A percentile compares a stretch with the other conserved stretches of the same genome.
phyloP scores from a whole-genome alignment of 768 basidiomycete species.

The Ephemerocybe angulata region DNA sequence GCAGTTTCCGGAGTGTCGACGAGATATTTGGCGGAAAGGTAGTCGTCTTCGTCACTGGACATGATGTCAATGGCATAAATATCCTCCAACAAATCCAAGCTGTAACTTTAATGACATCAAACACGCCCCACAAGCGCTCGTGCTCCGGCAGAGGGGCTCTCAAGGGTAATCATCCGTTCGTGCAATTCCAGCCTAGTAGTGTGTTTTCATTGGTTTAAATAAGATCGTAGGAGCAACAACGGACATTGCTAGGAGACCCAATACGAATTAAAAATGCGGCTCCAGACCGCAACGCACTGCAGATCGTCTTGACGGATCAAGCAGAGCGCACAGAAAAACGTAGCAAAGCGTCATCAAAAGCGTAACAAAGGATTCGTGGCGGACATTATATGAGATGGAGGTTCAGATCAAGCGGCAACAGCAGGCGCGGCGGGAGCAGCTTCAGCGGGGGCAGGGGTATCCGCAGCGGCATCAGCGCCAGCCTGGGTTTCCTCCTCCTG shows the following conservation, averaged over 20 bases:
- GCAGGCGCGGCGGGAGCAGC: constrained; percentile 23
- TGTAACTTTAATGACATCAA: constrained; percentile 2
- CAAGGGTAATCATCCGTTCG: background rate
- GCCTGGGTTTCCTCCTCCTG: constrained; percentile 49
- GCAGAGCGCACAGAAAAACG: constrained; percentile 20
- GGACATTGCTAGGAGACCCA: constrained; percentile 23
- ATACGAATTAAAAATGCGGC: constrained; percentile 40
- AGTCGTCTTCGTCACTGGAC: constrained; percentile 78
- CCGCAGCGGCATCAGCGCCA: constrained; percentile 21
- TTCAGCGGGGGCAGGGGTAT: constrained; percentile 18
- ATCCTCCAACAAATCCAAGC: constrained; percentile 18
- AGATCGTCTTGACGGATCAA: constrained; percentile 19
- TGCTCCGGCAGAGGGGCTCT: too few species aligned
- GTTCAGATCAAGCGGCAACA: constrained; percentile 25
- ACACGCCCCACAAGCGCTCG: background rate
- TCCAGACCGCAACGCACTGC: constrained; percentile 26
- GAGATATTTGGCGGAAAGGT: constrained; percentile 86
- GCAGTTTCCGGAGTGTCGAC: constrained; percentile 33
- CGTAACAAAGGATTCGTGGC: constrained; percentile 20
- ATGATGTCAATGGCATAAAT: constrained; percentile 38
- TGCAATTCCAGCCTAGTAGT: background rate
- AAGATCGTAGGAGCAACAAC: constrained; percentile 16
- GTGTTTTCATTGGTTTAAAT: background rate
- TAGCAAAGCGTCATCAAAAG: constrained; percentile 17
- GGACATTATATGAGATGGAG: constrained; percentile 15